Evolutionary conservation across 2,329 filamentous ascomycete genomes (phyloP).

Genomic region (Sporothrix brunneoviolacea): DNA sequence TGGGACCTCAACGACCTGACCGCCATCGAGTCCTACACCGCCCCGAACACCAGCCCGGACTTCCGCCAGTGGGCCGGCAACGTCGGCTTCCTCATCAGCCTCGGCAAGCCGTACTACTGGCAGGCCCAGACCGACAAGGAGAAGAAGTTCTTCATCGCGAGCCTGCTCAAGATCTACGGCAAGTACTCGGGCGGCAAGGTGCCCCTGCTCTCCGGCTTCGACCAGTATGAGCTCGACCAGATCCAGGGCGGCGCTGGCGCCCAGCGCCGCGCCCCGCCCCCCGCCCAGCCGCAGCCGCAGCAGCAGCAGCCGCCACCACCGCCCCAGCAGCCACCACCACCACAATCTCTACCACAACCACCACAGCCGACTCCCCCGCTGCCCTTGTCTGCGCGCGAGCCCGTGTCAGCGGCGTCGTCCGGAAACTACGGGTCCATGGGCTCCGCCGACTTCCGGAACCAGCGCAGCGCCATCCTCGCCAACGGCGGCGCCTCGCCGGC

Average conservation of each 20-base stretch:
- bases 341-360: neutral
- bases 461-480: conserved; percentile 24
- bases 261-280: conserved; percentile 31
- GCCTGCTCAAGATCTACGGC: conserved; percentile 88
- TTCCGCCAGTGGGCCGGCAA: conserved; percentile 72
- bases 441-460: conserved; percentile 16
- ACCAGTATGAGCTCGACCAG: conserved; percentile 67
- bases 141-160: conserved; percentile 97
- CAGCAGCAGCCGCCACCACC: neutral
- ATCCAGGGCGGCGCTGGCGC: conserved; percentile 55
- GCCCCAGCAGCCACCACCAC: neutral
- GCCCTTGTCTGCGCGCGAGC: conserved; percentile 19
- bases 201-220: conserved; percentile 77
- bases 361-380: conserved; percentile 16
- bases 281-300: conserved; percentile 18
- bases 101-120: conserved; percentile 97
- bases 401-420: conserved; percentile 16
- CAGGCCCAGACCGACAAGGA: conserved; percentile 88
- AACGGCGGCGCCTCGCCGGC: conserved; percentile 40
- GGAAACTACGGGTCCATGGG: conserved; percentile 16
- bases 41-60: conserved; percentile 49
- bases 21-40: conserved; percentile 74
- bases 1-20: conserved; percentile 92
- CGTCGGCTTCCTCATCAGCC: conserved; percentile 77
- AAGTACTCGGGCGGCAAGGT: conserved; percentile 88